Evolutionary conservation across 805 yeast species (phyloP).

Genomic region (Pichia deserticola): DNA sequence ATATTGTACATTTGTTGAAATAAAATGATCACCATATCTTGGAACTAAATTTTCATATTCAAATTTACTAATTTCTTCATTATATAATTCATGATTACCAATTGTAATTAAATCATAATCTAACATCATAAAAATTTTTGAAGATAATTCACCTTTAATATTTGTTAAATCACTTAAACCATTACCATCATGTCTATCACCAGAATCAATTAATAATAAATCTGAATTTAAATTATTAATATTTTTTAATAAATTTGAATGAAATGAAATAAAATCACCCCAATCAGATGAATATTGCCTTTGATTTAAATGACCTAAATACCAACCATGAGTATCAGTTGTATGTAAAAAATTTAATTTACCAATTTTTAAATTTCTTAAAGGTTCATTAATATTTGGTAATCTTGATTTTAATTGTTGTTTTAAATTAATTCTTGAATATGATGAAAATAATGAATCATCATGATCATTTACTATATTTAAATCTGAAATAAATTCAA

Average conservation of each 20-base stretch:
- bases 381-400: constrained; percentile 30
- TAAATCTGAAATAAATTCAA: not conserved
- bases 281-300: constrained; percentile 74
- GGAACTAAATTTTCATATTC: constrained; percentile 59
- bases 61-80: constrained; percentile 50
- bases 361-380: constrained; percentile 59
- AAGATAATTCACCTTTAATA: constrained; percentile 63
- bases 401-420: constrained; percentile 28
- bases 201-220: constrained; percentile 72
- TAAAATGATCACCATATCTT: constrained; percentile 54
- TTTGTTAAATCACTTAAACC: constrained; percentile 75
- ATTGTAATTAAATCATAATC: constrained; percentile 75
- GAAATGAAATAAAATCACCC: constrained; percentile 83
- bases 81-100: constrained; percentile 89
- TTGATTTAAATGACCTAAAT: constrained; percentile 81
- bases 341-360: constrained; percentile 83
- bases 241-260: constrained; percentile 34
- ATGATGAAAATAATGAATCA: not conserved
- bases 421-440: constrained; percentile 7
- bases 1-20: constrained; percentile 67
- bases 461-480: not conserved
- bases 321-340: constrained; percentile 98
- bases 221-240: constrained; percentile 40
- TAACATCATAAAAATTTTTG: constrained; percentile 52
- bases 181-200: constrained; percentile 93